Conservation (phyloP, 1,139 yeast genomes). For the Ashbya aceris region DNA sequence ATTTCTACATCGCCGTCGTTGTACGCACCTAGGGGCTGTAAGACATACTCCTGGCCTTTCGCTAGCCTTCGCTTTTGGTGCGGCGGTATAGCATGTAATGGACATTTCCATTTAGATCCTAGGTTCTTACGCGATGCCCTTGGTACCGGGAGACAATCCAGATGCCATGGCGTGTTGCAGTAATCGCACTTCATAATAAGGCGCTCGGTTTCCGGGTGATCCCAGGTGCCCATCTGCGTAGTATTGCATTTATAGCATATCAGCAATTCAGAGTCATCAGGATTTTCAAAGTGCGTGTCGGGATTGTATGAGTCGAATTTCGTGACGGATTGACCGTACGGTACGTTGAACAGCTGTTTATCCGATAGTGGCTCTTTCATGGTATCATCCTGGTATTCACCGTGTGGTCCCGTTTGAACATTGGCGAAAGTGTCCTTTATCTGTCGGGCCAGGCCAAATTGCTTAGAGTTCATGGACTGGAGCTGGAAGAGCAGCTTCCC, state of each 20-base stretch:
- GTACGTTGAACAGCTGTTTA: slow-evolving; percentile 34
- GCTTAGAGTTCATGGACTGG: slow-evolving; percentile 57
- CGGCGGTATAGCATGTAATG: slow-evolving; percentile 50
- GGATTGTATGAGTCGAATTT: slow-evolving; percentile 41
- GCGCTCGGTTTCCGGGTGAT: slow-evolving; percentile 33
- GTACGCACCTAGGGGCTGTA: slow-evolving; percentile 50
- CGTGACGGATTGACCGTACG: slow-evolving; percentile 36
- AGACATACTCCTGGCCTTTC: slow-evolving; percentile 46
- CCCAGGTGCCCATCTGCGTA: slow-evolving; percentile 43
- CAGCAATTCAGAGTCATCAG: slow-evolving; percentile 44
- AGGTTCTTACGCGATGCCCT: slow-evolving; percentile 64
- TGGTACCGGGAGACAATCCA: slow-evolving; percentile 78
- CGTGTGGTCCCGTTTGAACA: slow-evolving; percentile 56
- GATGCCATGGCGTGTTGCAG: slow-evolving; percentile 83
- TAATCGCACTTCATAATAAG: slow-evolving; percentile 71
- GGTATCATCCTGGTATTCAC: slow-evolving; percentile 57
- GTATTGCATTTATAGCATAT: slow-evolving; percentile 68
- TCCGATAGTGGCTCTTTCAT: slow-evolving; percentile 38
- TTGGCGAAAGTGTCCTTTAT: slow-evolving; percentile 69
- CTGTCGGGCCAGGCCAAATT: slow-evolving; percentile 59
- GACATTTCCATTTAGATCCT: slow-evolving; percentile 89
- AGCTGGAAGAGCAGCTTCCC: slow-evolving; percentile 53
- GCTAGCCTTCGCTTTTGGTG: slow-evolving; percentile 34
- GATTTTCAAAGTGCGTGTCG: slow-evolving; percentile 50
- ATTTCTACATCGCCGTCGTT: slow-evolving; percentile 65